Conservation (phyloP, 2,329 filamentous ascomycete genomes). For the Basipetospora sp. region DNA sequence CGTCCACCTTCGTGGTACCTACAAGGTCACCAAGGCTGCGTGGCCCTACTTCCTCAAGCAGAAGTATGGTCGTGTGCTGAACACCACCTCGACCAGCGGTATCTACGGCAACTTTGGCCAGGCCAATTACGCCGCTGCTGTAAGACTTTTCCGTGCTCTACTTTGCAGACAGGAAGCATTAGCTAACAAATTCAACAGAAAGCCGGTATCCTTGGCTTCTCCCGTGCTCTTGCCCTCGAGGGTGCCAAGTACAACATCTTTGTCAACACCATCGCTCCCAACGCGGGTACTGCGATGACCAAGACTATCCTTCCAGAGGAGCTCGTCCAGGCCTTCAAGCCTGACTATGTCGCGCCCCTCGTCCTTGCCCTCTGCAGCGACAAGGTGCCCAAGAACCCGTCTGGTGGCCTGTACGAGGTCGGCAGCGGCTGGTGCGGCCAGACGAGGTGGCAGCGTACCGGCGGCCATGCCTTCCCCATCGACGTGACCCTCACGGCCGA, state of each 20-base stretch:
- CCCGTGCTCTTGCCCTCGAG: slow-evolving; percentile 79
- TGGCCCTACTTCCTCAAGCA: slow-evolving; percentile 98
- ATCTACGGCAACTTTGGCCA: slow-evolving; percentile 99
- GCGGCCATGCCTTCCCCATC: slow-evolving; percentile 80
- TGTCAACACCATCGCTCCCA: slow-evolving; percentile 95
- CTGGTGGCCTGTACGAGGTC: slow-evolving; percentile 82
- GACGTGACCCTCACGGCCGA: slow-evolving; percentile 75
- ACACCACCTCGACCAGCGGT: slow-evolving; percentile 91
- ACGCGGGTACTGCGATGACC: slow-evolving; percentile 92
- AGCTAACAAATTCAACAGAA: slow-evolving; percentile 38
- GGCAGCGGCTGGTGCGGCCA: slow-evolving; percentile 85
- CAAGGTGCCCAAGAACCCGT: slow-evolving; percentile 68
- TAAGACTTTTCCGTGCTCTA: slow-evolving; percentile 28
- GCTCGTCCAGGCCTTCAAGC: slow-evolving; percentile 97
- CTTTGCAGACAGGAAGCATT: background rate
- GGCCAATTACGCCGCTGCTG: slow-evolving; percentile 86
- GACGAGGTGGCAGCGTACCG: slow-evolving; percentile 88
- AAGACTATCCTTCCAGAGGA: slow-evolving; percentile 88
- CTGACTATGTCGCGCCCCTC: slow-evolving; percentile 89
- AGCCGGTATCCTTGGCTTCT: slow-evolving; percentile 88
- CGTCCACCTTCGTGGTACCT: slow-evolving; percentile 86
- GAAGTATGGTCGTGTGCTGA: slow-evolving; percentile 92
- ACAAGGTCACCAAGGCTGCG: slow-evolving; percentile 91
- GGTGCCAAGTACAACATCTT: slow-evolving; percentile 95
- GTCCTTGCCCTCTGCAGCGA: slow-evolving; percentile 76